Conservation (phyloP, 1,139 yeast species). For the Geotrichum restrictum region DNA sequence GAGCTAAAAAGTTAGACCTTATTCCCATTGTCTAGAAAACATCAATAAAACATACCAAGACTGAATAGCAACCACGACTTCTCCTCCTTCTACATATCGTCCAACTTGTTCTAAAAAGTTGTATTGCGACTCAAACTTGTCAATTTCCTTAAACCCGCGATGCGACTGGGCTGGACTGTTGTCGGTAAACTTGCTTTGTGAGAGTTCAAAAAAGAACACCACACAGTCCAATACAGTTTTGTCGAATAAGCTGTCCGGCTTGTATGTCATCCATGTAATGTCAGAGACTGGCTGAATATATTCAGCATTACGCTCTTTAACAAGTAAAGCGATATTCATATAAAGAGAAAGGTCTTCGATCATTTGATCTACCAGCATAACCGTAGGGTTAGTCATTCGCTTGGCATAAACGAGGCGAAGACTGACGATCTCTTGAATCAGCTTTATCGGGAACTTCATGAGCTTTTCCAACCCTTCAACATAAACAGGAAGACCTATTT, state of each 20-base stretch:
- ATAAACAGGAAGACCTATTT: constrained; percentile 72
- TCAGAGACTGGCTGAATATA: constrained; percentile 58
- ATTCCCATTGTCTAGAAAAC: constrained; percentile 15
- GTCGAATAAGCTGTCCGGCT: constrained; percentile 69
- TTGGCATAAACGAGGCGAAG: constrained; percentile 74
- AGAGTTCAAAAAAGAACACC: constrained; percentile 61
- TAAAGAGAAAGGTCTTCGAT: constrained; percentile 80
- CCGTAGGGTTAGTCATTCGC: constrained; percentile 77
- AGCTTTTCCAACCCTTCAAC: constrained; percentile 63
- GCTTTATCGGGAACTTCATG: constrained; percentile 70
- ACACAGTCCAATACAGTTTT: constrained; percentile 70
- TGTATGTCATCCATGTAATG: constrained; percentile 70
- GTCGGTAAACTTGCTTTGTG: constrained; percentile 74
- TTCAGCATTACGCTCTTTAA: constrained; percentile 63
- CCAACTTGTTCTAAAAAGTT: constrained; percentile 71
- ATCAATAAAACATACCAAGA: constrained; percentile 29
- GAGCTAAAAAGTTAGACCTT: constrained; percentile 38
- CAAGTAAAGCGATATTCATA: constrained; percentile 69
- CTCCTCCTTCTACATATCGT: constrained; percentile 72
- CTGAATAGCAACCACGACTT: constrained; percentile 75
- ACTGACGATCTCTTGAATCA: constrained; percentile 75
- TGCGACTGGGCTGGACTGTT: constrained; percentile 61
- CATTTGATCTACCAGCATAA: constrained; percentile 95
- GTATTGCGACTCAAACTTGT: constrained; percentile 75
- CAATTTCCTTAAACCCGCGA: constrained; percentile 88